Evolutionary conservation across 306 rosid species (phyloP).

Genomic region (Castanea sativa): DNA sequence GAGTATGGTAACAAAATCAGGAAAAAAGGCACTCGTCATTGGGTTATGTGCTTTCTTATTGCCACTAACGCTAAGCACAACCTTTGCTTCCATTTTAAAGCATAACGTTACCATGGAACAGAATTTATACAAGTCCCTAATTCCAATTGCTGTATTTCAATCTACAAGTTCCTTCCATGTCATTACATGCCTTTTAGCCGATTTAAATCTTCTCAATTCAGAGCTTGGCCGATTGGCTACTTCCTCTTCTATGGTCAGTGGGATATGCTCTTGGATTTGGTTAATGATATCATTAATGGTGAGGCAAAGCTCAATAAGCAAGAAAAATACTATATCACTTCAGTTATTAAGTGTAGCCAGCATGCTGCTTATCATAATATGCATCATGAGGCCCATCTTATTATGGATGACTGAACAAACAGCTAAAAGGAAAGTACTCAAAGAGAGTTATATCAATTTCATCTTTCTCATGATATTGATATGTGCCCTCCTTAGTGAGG

Average conservation of each 20-base stretch:
- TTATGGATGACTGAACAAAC: conserved; percentile 36
- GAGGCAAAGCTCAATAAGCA: background rate
- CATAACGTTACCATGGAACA: background rate
- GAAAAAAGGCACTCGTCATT: conserved; percentile 42
- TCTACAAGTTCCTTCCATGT: conserved; percentile 46
- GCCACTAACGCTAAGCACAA: conserved; percentile 15
- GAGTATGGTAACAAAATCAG: conserved; percentile 12
- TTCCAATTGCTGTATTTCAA: conserved; percentile 21
- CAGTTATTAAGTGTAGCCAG: background rate
- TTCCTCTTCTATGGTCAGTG: conserved; percentile 48
- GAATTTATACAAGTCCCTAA: background rate
- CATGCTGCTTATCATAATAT: conserved; percentile 18
- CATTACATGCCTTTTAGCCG: conserved; percentile 30
- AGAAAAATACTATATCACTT: background rate
- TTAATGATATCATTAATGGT: background rate
- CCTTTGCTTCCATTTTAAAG: background rate
- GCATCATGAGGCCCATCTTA: conserved; percentile 39
- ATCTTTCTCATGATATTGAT: conserved; percentile 41
- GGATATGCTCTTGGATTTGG: conserved; percentile 1
- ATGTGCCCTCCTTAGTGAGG: conserved; percentile 34
- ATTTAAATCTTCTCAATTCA: conserved; percentile 59
- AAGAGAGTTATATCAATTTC: conserved; percentile 20
- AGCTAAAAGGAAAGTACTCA: conserved; percentile 25
- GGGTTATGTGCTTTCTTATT: conserved; percentile 21
- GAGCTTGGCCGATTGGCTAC: conserved; percentile 56